Conservation (phyloP, 2,329 filamentous ascomycete species). For the Fusarium sp. region DNA sequence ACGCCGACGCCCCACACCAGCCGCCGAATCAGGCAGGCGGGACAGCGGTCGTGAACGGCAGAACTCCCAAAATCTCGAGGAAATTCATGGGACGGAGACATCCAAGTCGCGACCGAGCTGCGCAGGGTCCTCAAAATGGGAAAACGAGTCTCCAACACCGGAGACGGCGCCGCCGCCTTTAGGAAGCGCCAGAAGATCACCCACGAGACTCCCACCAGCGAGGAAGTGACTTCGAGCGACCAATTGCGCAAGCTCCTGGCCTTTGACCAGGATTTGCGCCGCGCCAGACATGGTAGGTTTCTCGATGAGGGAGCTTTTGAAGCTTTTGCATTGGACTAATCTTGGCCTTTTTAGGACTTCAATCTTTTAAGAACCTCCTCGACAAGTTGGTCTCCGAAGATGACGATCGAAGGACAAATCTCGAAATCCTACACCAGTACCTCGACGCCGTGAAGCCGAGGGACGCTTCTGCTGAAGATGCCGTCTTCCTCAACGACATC, state of each 20-base stretch:
- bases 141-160: slow-evolving; percentile 54
- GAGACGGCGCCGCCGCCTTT: slow-evolving; percentile 52
- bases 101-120: slow-evolving; percentile 34
- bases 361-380: slow-evolving; percentile 74
- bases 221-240: slow-evolving; percentile 67
- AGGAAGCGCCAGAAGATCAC: slow-evolving; percentile 65
- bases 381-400: slow-evolving; percentile 67
- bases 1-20: slow-evolving; percentile 7
- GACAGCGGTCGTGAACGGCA: slow-evolving; percentile 48
- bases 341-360: slow-evolving; percentile 58
- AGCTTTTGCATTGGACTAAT: background rate
- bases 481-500: slow-evolving; percentile 75
- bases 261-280: slow-evolving; percentile 73
- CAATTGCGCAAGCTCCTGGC: slow-evolving; percentile 73
- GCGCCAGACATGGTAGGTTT: slow-evolving; percentile 69
- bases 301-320: background rate
- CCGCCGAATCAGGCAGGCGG: slow-evolving; percentile 40
- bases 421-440: slow-evolving; percentile 72
- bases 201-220: slow-evolving; percentile 64
- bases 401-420: slow-evolving; percentile 52
- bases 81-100: slow-evolving; percentile 28
- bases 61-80: slow-evolving; percentile 49
- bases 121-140: slow-evolving; percentile 50
- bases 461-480: slow-evolving; percentile 53
- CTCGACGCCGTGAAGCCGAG: slow-evolving; percentile 64